phyloP scores from a whole-genome alignment of 306 rosid species.

The Rosa persica region DNA sequence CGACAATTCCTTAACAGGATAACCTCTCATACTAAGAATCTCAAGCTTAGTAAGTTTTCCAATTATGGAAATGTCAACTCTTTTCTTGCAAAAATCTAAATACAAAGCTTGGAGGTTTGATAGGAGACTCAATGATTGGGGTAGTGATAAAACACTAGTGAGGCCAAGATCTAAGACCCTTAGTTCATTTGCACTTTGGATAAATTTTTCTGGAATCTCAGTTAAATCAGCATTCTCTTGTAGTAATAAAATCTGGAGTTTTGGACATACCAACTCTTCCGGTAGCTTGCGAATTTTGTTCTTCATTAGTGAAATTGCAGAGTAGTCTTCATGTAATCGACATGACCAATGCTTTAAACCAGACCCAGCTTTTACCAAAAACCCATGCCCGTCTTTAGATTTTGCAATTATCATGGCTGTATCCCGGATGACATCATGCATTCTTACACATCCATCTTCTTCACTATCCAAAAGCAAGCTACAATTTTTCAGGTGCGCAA shows the following conservation, averaged over 20 bases:
- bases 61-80: background rate
- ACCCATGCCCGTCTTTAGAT: background rate
- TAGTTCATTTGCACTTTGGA: background rate
- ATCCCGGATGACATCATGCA: conserved; percentile 40
- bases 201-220: background rate
- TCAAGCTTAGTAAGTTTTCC: background rate
- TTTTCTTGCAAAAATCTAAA: background rate
- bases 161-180: background rate
- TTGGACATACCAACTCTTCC: conserved; percentile 4
- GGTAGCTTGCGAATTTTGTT: background rate
- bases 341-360: conserved; percentile 2
- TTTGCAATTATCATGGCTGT: conserved; percentile 21
- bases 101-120: background rate
- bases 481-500: conserved; percentile 12
- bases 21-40: background rate
- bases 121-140: background rate
- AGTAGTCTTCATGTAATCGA: background rate
- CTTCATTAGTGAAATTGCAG: conserved; percentile 7
- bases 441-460: background rate
- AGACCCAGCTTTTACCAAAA: background rate
- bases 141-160: background rate
- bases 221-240: background rate
- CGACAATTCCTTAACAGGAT: background rate
- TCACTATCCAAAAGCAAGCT: conserved; percentile 12
- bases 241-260: conserved; percentile 16